These are phyloP conservation scores for Vaccinium macrocarpon DNA, from an alignment of 148 eudicot species.

Conservation along the genomic window DNA sequence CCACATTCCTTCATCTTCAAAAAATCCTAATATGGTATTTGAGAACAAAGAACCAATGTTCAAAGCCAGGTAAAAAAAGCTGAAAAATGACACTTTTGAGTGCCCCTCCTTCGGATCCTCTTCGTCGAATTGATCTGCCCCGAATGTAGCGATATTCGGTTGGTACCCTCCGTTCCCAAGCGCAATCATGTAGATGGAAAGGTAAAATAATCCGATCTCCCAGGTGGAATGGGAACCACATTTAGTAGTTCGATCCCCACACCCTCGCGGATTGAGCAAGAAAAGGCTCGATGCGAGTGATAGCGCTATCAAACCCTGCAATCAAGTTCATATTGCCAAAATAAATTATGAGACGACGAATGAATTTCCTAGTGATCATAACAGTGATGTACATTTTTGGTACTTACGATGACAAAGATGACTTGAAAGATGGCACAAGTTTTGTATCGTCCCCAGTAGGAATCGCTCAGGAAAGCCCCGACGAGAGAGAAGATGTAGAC, in stretches of 20 bases:
- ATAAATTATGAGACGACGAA: not conserved
- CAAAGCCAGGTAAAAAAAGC: constrained; percentile 83
- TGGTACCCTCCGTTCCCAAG: constrained; percentile 92
- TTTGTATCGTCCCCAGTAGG: constrained; percentile 91
- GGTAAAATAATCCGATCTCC: constrained; percentile 67
- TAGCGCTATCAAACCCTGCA: constrained; percentile 63
- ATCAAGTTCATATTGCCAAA: not conserved
- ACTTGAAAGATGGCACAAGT: constrained; percentile 82
- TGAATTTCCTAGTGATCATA: not conserved
- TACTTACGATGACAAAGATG: constrained; percentile 69
- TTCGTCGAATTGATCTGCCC: constrained; percentile 89
- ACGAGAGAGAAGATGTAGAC: constrained; percentile 90
- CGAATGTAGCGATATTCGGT: constrained; percentile 84
- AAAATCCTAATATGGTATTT: constrained; percentile 68
- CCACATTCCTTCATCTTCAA: constrained; percentile 86
- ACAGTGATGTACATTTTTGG: not conserved
- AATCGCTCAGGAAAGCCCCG: constrained; percentile 88
- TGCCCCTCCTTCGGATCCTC: constrained; percentile 57
- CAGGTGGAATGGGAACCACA: constrained; percentile 63
- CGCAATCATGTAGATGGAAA: constrained; percentile 77
- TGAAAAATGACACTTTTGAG: constrained; percentile 85
- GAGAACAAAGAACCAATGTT: constrained; percentile 82
- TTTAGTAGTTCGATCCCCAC: constrained; percentile 46
- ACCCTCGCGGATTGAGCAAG: constrained; percentile 69
- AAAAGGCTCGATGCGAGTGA: constrained; percentile 60